A percentile compares a stretch with the other conserved stretches of the same genome.
Conservation (phyloP, 2,329 filamentous ascomycete species). For the Nemania bipapillata region DNA sequence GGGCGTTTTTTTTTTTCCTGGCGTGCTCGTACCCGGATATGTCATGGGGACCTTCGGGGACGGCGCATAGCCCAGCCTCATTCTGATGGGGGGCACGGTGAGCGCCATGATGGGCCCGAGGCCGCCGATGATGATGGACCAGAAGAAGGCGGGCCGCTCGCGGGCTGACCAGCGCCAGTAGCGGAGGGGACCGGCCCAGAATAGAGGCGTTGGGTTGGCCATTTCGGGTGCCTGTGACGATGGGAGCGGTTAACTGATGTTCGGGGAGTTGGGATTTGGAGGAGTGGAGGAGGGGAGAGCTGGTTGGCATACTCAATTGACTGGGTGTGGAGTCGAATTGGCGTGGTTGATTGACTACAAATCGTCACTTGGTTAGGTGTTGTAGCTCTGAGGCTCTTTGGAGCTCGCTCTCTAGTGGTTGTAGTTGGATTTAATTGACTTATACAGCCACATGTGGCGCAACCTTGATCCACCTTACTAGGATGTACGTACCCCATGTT, state of each 20-base stretch:
- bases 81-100: constrained; percentile 78
- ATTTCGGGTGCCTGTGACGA: constrained; percentile 21
- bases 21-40: constrained; percentile 81
- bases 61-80: constrained; percentile 76
- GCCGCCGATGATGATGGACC: constrained; percentile 78
- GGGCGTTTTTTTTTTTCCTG: background rate
- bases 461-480: no score
- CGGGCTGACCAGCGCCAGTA: constrained; percentile 90
- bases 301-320: constrained; percentile 54
- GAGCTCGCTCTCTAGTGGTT: constrained; percentile 30
- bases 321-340: constrained; percentile 36
- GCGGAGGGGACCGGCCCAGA: constrained; percentile 84
- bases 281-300: background rate
- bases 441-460: constrained; percentile 28
- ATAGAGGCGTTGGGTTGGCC: constrained; percentile 69
- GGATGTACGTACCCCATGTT: background rate
- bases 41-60: constrained; percentile 81
- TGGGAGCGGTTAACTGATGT: constrained; percentile 5
- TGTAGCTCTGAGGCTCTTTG: constrained; percentile 32
- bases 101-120: constrained; percentile 77
- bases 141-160: constrained; percentile 92
- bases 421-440: background rate
- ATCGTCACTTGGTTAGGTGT: constrained; percentile 1
- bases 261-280: background rate
- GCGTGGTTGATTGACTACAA: constrained; percentile 12